phyloP scores from a whole-genome alignment of 2,329 filamentous ascomycete species.

The Curvularia verruculosa region DNA sequence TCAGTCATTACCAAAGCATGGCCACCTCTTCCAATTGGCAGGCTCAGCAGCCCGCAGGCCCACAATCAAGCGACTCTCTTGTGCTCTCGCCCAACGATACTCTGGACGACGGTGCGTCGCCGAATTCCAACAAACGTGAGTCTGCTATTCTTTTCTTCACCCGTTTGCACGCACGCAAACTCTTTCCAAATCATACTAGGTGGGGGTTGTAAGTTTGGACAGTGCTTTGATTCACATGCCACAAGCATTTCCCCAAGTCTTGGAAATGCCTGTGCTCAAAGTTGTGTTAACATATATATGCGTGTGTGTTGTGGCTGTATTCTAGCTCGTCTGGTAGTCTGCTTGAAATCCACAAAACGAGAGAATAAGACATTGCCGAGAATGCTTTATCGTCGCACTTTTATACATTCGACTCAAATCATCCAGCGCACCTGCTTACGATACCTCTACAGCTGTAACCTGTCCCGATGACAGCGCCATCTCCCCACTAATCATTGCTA shows the following conservation, averaged over 20 bases:
- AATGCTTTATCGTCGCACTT: neutral
- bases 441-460: conserved; percentile 49
- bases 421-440: conserved; percentile 30
- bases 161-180: neutral
- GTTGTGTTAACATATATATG: no score
- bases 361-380: neutral
- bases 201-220: neutral
- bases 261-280: neutral
- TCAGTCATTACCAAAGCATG: conserved; percentile 32
- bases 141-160: conserved; percentile 7
- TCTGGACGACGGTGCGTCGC: conserved; percentile 37
- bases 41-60: conserved; percentile 24
- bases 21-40: conserved; percentile 36
- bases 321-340: conserved; percentile 1
- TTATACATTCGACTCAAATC: neutral
- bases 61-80: conserved; percentile 29
- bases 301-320: neutral
- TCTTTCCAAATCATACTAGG: neutral
- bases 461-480: conserved; percentile 54
- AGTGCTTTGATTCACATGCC: neutral
- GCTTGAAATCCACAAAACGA: neutral
- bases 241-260: neutral
- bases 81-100: conserved; percentile 21
- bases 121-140: conserved; percentile 45
- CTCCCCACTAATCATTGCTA: conserved; percentile 55